phyloP scores from a whole-genome alignment of 2,329 filamentous ascomycete species.

The Beauveria varroae region DNA sequence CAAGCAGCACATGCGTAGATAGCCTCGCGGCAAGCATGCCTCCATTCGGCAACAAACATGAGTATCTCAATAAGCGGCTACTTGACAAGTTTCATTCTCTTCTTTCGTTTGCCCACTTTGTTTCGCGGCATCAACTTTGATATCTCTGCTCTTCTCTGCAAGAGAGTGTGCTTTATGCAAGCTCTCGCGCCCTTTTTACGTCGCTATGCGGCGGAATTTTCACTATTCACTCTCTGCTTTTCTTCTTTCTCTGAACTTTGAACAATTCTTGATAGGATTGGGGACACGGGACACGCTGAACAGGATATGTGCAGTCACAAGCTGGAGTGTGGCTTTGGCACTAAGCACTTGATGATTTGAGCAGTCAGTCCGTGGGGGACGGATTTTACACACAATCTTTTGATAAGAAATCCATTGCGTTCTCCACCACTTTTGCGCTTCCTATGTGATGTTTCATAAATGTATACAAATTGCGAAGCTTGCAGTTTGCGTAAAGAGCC shows the following conservation, averaged over 20 bases:
- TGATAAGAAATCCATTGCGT: neutral
- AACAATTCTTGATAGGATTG: neutral
- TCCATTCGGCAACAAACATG: conserved; percentile 1
- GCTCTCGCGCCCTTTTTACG: neutral
- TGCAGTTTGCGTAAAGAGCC: neutral
- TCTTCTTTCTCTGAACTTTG: neutral
- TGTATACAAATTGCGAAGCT: neutral
- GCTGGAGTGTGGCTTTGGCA: neutral
- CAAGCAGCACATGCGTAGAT: conserved; percentile 5
- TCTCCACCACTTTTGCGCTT: neutral
- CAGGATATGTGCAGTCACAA: neutral
- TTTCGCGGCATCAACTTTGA: neutral
- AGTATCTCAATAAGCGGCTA: neutral
- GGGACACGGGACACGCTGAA: neutral
- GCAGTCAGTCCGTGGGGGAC: neutral
- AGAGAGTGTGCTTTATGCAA: neutral
- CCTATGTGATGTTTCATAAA: no score
- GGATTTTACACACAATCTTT: neutral
- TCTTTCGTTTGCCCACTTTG: neutral
- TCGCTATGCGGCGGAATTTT: neutral
- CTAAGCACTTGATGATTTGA: neutral
- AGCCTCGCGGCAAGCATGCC: conserved; percentile 9
- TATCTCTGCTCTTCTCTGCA: neutral
- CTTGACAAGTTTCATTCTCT: neutral
- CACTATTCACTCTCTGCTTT: neutral